phyloP scores from a whole-genome alignment of 2,329 filamentous ascomycete genomes.

The Sphaerulina populicola region DNA sequence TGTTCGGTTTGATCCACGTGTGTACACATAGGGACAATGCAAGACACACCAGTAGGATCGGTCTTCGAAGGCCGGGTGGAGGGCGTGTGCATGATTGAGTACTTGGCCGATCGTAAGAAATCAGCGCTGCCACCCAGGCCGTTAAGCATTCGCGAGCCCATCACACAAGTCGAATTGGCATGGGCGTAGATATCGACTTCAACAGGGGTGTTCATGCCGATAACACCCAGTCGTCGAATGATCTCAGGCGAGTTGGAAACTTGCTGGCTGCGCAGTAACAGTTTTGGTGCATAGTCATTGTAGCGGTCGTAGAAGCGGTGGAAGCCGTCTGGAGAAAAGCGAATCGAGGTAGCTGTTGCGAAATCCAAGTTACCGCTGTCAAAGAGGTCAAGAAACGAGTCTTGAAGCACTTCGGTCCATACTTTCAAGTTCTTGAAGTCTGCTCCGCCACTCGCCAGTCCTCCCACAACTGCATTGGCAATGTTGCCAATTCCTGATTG shows the following conservation, averaged over 20 bases:
- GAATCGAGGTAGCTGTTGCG: conserved; percentile 79
- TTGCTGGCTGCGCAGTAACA: conserved; percentile 78
- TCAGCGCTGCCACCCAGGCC: conserved; percentile 74
- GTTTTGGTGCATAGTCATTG: conserved; percentile 70
- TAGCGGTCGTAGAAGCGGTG: conserved; percentile 82
- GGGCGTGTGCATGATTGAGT: conserved; percentile 90
- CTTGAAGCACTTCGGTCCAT: conserved; percentile 89
- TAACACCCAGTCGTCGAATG: conserved; percentile 76
- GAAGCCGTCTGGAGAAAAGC: conserved; percentile 86
- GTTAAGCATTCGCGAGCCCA: conserved; percentile 82
- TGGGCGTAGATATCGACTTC: conserved; percentile 94
- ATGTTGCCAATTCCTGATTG: conserved; percentile 91
- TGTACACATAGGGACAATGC: conserved; percentile 90
- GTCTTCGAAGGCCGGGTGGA: conserved; percentile 71
- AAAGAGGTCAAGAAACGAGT: conserved; percentile 87
- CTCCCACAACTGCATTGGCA: conserved; percentile 82
- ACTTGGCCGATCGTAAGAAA: conserved; percentile 70
- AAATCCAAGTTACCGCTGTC: conserved; percentile 82
- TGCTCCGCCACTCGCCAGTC: conserved; percentile 61
- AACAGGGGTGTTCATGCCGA: conserved; percentile 91
- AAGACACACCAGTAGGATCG: conserved; percentile 71
- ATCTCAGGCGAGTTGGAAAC: conserved; percentile 87
- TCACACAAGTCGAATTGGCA: conserved; percentile 82
- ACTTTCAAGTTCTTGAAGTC: conserved; percentile 84
- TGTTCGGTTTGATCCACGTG: conserved; percentile 91